Conservation (phyloP, 1,284 basidiomycete species). For the Boletellus sp. region DNA sequence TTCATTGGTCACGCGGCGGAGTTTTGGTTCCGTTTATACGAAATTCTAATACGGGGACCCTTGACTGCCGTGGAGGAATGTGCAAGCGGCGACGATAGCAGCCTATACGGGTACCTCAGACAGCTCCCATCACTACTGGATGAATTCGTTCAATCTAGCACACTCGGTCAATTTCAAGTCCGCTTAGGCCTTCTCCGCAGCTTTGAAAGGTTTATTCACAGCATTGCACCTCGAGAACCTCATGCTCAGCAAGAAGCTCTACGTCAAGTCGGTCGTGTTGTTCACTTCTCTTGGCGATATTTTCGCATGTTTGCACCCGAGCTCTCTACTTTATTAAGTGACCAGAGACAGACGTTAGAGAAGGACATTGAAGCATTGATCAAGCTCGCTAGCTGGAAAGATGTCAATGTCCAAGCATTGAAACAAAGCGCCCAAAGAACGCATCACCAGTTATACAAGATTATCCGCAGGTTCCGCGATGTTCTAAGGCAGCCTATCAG, state of each 20-base stretch:
- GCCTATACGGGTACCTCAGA: conserved; percentile 55
- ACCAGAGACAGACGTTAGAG: conserved; percentile 68
- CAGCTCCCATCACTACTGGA: conserved; percentile 79
- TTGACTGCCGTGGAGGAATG: conserved; percentile 45
- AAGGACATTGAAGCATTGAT: conserved; percentile 84
- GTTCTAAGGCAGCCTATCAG: conserved; percentile 74
- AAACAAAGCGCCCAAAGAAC: conserved; percentile 89
- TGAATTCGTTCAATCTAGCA: conserved; percentile 74
- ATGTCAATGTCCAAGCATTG: conserved; percentile 93
- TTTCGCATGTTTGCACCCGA: conserved; percentile 61
- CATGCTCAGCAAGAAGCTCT: conserved; percentile 34
- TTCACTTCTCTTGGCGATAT: conserved; percentile 66
- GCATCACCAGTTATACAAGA: conserved; percentile 90
- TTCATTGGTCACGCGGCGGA: conserved; percentile 67
- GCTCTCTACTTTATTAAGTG: conserved; percentile 50
- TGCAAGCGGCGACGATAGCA: conserved; percentile 30
- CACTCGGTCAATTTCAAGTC: conserved; percentile 78
- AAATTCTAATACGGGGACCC: conserved; percentile 69
- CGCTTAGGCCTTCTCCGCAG: conserved; percentile 70
- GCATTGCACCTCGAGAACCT: conserved; percentile 16
- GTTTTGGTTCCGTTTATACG: conserved; percentile 94
- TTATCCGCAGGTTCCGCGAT: conserved; percentile 90
- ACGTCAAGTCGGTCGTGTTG: conserved; percentile 53
- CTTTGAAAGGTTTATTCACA: conserved; percentile 56
- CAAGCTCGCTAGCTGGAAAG: conserved; percentile 97